phyloP scores from a whole-genome alignment of 441 rosid genomes.

The Bocquillonia castaneifolia region DNA sequence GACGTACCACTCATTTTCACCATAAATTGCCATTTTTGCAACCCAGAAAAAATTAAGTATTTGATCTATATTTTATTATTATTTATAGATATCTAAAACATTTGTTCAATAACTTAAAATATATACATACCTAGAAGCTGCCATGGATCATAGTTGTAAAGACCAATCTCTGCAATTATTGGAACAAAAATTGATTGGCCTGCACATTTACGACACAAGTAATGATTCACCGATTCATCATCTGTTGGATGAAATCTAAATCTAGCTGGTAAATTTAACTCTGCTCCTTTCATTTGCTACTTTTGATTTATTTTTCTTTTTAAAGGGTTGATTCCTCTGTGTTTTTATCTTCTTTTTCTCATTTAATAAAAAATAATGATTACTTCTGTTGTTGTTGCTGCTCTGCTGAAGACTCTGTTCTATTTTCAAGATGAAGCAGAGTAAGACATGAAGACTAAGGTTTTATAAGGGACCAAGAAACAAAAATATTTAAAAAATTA shows the following conservation, averaged over 20 bases:
- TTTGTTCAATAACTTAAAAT: too few species aligned
- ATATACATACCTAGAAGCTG: constrained; percentile 57
- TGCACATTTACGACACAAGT: constrained; percentile 62
- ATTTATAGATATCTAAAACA: too few species aligned
- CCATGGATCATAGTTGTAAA: constrained; percentile 79
- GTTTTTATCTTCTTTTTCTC: not conserved
- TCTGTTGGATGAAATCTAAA: constrained; percentile 91
- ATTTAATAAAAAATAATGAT: not conserved
- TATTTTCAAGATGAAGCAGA: not conserved
- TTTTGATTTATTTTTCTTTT: too few species aligned
- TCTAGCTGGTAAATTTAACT: constrained; percentile 59
- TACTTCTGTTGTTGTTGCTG: not conserved
- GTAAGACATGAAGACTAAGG: not conserved
- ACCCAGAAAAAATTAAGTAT: not conserved
- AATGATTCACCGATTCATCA: constrained; percentile 81
- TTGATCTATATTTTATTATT: not conserved
- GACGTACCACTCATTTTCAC: constrained; percentile 91
- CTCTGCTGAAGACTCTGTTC: not conserved
- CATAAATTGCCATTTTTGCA: constrained; percentile 61
- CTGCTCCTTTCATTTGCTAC: too few species aligned
- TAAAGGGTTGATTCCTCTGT: too few species aligned
- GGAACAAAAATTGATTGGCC: constrained; percentile 64
- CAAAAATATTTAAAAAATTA: not conserved
- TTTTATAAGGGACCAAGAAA: constrained; percentile 29
- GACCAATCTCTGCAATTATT: constrained; percentile 72